These are phyloP conservation scores for Papilionanthe hybrid DNA, from an alignment of 116 monocot genomes.

Conservation along the genomic window DNA sequence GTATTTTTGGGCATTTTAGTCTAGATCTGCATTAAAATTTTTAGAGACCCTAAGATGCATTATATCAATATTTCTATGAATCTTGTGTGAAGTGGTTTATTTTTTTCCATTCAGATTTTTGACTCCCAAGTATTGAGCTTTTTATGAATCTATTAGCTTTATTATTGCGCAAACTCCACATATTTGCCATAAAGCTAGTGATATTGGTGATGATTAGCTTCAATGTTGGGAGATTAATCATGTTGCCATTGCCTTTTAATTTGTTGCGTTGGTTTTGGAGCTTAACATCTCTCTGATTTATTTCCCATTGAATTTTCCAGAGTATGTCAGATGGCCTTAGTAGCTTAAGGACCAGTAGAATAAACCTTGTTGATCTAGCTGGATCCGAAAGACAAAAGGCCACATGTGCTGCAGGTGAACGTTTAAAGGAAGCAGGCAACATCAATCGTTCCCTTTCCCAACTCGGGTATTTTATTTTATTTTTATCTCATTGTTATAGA, in stretches of 20 bases:
- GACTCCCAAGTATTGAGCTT: not conserved
- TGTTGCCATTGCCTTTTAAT: not conserved
- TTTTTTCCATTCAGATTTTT: not conserved
- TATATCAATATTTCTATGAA: not conserved
- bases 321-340: slow-evolving; percentile 61
- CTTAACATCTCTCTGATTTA: not conserved
- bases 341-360: slow-evolving; percentile 61
- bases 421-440: slow-evolving; percentile 89
- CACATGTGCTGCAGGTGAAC: slow-evolving; percentile 73
- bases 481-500: not conserved
- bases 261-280: not conserved
- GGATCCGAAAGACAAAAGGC: slow-evolving; percentile 91
- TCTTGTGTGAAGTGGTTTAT: not conserved
- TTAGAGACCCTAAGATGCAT: not conserved
- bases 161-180: not conserved
- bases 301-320: slow-evolving; percentile 23
- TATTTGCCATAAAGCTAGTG: no score
- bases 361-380: slow-evolving; percentile 91
- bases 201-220: no score
- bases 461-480: slow-evolving; percentile 63
- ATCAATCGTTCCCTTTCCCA: slow-evolving; percentile 97
- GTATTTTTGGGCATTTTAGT: not conserved
- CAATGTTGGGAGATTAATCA: not conserved
- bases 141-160: not conserved
- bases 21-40: not conserved